Evolutionary conservation across 331 rosid species (phyloP), one percentile per base, ranked within the genome.

Genomic region (Quercus phellos): DNA sequence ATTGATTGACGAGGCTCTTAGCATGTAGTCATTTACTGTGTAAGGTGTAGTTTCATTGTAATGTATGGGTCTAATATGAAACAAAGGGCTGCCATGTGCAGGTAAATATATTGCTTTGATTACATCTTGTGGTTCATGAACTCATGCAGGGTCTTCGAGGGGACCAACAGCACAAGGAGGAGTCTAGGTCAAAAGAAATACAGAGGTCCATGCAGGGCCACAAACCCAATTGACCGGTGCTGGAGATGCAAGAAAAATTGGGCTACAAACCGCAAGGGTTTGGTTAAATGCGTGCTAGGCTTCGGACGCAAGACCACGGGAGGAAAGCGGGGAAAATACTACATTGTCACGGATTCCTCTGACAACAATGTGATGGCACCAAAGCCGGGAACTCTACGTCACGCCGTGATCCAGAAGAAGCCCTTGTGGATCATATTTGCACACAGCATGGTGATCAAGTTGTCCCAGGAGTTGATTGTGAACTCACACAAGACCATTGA

Each of bases 201-300:
- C 75, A 3, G 0, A 0, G 97, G 91, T 1, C 80, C 80, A 2
- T 93, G 98, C 88, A 0, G 1, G 72, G 92, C 98, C 3, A 87
- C 90, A 4, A 93, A 93, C 76, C 98, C 98, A 0, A 93, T 93
- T 3, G 98, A 93, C 73, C 82, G 94, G 55, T 93, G 98, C 85
- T 93, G 97, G 98, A 68, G 94, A 51, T 93, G 97, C 55, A 61
- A 19, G 22, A 30, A 3, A 2, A 16, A 85, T 22, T 93, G 98
- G 98, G 93, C 90, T 6, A 2, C 4, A 0, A 53, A 88, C 43
- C 92, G 98, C 3, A 86, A 81, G 61, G 70, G 14, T 17, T 67
- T 93, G 21, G 93, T 88, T 16, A 24, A 1, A 0, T 93, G 98
- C 14, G 97, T 51, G 0, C 87, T 76, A 0, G 97, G 97, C 0